Conservation (phyloP, 2,329 filamentous ascomycete genomes). For the Pseudogymnoascus sp. region DNA sequence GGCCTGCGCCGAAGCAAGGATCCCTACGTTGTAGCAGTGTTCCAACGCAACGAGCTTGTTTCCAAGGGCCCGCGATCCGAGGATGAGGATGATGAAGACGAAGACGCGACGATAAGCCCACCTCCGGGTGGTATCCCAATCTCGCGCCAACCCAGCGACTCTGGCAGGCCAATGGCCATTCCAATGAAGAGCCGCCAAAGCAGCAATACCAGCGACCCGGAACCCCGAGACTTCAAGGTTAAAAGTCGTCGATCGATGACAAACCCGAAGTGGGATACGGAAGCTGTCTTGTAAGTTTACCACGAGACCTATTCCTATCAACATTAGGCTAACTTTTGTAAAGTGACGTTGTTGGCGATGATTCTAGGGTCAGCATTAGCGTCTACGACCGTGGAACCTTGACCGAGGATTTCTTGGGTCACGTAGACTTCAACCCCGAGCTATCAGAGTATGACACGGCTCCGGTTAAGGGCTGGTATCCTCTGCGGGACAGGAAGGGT, state of each 20-base stretch:
- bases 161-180: slow-evolving; percentile 76
- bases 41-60: slow-evolving; percentile 93
- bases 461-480: slow-evolving; percentile 76
- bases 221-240: slow-evolving; percentile 46
- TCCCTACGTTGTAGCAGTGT: slow-evolving; percentile 93
- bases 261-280: slow-evolving; percentile 90
- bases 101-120: slow-evolving; percentile 44
- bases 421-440: slow-evolving; percentile 72
- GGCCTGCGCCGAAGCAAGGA: slow-evolving; percentile 74
- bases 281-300: slow-evolving; percentile 80
- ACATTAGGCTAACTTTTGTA: slow-evolving; percentile 15
- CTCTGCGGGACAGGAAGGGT: slow-evolving; percentile 66
- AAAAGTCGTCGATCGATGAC: slow-evolving; percentile 58
- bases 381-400: slow-evolving; percentile 77
- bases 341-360: slow-evolving; percentile 87
- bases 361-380: slow-evolving; percentile 85
- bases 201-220: slow-evolving; percentile 79
- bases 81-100: slow-evolving; percentile 50
- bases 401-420: slow-evolving; percentile 84
- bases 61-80: slow-evolving; percentile 70
- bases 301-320: neutral
- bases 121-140: slow-evolving; percentile 52
- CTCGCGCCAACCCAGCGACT: slow-evolving; percentile 68
- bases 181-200: slow-evolving; percentile 96
- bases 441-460: slow-evolving; percentile 56